Evolutionary conservation across 495 filamentous ascomycete species (phyloP).

Genomic region (Physcia stellaris): DNA sequence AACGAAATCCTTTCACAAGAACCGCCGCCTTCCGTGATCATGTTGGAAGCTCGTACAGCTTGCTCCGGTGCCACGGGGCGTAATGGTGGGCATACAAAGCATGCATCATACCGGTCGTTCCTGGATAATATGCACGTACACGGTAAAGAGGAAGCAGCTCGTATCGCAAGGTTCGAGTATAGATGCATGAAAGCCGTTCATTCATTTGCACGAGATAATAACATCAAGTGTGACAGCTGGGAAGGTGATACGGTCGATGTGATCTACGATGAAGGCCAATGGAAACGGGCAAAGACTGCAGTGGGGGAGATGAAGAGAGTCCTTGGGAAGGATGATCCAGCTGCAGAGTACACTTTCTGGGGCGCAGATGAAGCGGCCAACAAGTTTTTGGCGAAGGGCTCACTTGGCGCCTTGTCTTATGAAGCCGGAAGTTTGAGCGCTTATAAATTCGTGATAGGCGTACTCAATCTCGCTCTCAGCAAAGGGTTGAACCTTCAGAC

Average conservation of each 20-base stretch:
- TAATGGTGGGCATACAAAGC: conserved; percentile 48
- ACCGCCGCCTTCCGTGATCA: conserved; percentile 32
- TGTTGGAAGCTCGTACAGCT: conserved; percentile 68
- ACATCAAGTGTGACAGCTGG: conserved; percentile 36
- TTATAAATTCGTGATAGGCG: conserved; percentile 48
- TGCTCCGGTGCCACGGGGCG: conserved; percentile 74
- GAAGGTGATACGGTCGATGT: conserved; percentile 44
- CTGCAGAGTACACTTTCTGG: conserved; percentile 32
- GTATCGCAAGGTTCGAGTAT: conserved; percentile 43
- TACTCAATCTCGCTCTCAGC: conserved; percentile 38
- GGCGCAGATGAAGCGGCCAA: conserved; percentile 29
- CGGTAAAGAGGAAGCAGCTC: conserved; percentile 29
- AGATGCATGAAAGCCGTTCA: conserved; percentile 43
- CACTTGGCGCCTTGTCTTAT: conserved; percentile 41
- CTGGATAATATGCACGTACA: conserved; percentile 24
- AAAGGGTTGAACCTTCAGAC: conserved; percentile 49
- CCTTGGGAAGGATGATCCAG: conserved; percentile 28
- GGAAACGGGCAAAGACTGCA: conserved; percentile 25
- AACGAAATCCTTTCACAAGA: conserved; percentile 36
- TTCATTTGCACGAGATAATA: conserved; percentile 33
- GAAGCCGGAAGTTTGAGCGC: conserved; percentile 49
- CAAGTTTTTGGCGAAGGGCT: conserved; percentile 28
- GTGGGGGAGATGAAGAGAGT: conserved; percentile 29
- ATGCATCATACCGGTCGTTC: conserved; percentile 44
- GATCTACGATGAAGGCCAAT: conserved; percentile 36